Evolutionary conservation across 345 rosid genomes (phyloP).

Genomic region (Citrus unshiu): DNA sequence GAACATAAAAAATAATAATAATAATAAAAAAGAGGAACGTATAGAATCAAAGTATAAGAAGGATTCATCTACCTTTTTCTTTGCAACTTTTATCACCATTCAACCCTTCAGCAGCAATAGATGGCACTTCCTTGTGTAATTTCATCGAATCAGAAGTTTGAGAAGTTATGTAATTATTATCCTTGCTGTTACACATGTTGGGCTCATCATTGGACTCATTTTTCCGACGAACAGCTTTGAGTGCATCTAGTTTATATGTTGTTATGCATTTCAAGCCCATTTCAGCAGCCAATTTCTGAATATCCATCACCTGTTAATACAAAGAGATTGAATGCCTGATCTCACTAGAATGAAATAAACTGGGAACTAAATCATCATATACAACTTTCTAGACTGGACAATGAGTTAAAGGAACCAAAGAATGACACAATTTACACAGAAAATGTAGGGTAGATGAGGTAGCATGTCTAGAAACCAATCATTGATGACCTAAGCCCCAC

Average conservation of each 20-base stretch:
- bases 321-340: neutral
- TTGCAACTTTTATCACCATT: constrained; percentile 22
- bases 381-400: neutral
- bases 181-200: constrained; percentile 19
- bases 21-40: too few species aligned
- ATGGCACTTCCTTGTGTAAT: constrained; percentile 22
- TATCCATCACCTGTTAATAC: constrained; percentile 57
- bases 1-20: neutral
- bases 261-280: constrained; percentile 80
- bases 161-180: constrained; percentile 17
- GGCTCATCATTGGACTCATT: constrained; percentile 31
- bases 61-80: constrained; percentile 40
- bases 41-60: neutral
- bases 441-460: neutral
- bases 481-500: neutral
- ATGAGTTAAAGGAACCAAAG: neutral
- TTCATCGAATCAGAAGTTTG: constrained; percentile 28
- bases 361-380: neutral
- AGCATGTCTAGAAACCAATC: neutral
- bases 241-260: constrained; percentile 80
- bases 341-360: neutral
- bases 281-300: constrained; percentile 81
- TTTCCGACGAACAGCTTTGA: constrained; percentile 68
- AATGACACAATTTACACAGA: neutral
- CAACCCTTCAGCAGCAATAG: constrained; percentile 24